These are phyloP conservation scores for Candida labiduridarum DNA, from an alignment of 1,139 yeast genomes.

Conservation along the genomic window DNA sequence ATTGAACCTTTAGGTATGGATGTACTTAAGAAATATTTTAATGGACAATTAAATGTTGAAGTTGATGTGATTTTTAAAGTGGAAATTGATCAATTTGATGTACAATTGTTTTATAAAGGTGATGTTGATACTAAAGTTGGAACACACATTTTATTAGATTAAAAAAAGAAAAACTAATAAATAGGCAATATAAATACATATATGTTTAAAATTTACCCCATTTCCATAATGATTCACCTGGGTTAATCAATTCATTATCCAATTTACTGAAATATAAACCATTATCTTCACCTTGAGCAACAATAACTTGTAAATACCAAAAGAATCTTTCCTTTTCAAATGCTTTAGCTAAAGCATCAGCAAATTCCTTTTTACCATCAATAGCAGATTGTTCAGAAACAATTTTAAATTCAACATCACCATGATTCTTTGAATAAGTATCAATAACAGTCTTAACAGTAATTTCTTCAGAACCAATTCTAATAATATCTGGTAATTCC, in stretches of 20 bases:
- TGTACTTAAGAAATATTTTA: constrained; percentile 48
- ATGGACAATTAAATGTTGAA: constrained; percentile 52
- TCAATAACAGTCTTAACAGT: constrained; percentile 41
- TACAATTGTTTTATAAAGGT: constrained; percentile 48
- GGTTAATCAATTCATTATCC: constrained; percentile 57
- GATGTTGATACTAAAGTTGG: constrained; percentile 21
- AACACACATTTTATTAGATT: neutral
- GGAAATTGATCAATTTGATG: constrained; percentile 35
- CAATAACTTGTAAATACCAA: constrained; percentile 30
- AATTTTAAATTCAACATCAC: constrained; percentile 36
- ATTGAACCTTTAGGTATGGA: constrained; percentile 50
- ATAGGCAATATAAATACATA: too few species aligned
- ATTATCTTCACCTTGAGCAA: constrained; percentile 32
- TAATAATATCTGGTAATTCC: constrained; percentile 47
- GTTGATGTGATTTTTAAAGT: constrained; percentile 45
- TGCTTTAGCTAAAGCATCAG: constrained; percentile 30
- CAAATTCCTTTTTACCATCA: constrained; percentile 32
- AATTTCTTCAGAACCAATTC: constrained; percentile 44
- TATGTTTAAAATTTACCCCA: constrained; percentile 35
- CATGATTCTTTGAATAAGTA: constrained; percentile 43
- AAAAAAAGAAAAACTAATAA: neutral
- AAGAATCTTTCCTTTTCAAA: constrained; percentile 33
- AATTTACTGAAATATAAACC: constrained; percentile 36
- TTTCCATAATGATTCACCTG: constrained; percentile 53
- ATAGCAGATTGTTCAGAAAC: constrained; percentile 21